phyloP scores from a whole-genome alignment of 2,329 filamentous ascomycete species.

The Sordariomycetes sp. region DNA sequence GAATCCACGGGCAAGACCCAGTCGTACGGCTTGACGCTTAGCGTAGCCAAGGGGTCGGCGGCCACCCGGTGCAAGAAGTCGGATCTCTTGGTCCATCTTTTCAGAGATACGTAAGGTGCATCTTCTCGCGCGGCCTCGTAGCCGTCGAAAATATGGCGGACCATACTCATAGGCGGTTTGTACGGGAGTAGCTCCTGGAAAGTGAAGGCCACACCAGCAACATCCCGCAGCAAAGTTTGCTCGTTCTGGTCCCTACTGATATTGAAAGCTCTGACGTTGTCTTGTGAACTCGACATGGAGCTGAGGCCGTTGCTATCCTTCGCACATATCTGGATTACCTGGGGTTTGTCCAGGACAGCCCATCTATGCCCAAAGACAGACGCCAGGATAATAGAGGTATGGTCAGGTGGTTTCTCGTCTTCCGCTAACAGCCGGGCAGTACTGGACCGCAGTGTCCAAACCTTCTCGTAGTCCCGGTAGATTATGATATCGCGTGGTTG shows the following conservation, averaged over 20 bases:
- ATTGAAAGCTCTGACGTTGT: conserved; percentile 9
- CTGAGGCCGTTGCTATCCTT: conserved; percentile 16
- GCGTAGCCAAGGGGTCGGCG: conserved; percentile 1
- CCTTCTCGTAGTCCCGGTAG: conserved; percentile 24
- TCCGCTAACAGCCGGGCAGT: conserved; percentile 9
- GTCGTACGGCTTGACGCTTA: conserved; percentile 30
- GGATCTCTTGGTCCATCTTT: conserved; percentile 40
- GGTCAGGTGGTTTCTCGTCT: conserved; percentile 20
- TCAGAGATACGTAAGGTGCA: conserved; percentile 38
- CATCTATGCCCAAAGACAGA: conserved; percentile 40
- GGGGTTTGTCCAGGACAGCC: conserved; percentile 24
- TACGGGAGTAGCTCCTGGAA: conserved; percentile 29
- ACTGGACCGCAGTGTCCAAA: conserved; percentile 21
- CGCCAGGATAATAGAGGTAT: conserved; percentile 34
- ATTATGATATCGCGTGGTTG: conserved; percentile 25
- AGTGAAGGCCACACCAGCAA: conserved; percentile 23
- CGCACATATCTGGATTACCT: conserved; percentile 32
- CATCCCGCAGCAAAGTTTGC: conserved; percentile 31
- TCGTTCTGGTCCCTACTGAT: conserved; percentile 5
- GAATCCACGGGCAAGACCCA: conserved; percentile 33
- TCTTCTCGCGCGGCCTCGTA: conserved; percentile 31
- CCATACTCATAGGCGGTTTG: conserved; percentile 31
- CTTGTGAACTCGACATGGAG: conserved; percentile 16
- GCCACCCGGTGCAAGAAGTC: conserved; percentile 46
- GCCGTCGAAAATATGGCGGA: conserved; percentile 25